Evolutionary conservation across 371 early-diverging fungal species (phyloP), one percentile per base, ranked within the genome.

Genomic region (Rhizopus arrhizus): DNA sequence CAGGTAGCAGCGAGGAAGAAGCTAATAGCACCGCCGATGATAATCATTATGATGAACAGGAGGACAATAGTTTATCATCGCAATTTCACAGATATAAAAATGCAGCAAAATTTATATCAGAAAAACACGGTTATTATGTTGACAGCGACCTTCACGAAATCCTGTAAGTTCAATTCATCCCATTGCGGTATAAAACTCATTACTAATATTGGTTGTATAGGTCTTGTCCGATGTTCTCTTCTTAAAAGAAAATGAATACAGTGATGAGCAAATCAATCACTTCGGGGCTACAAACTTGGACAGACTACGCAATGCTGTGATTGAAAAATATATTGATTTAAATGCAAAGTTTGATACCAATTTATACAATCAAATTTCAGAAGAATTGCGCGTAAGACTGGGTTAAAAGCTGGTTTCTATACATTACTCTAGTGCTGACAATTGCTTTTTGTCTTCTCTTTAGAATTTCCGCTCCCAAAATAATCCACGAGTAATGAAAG

Each of bases 161-260:
- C 36, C 47, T 59, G 53, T 59, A 59, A 53, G 60, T 36, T 53
- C 6, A 29, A 46, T 59, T 11, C 31, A 12, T 38, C 38, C 41
- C 9, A 29, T 46, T 51, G 51, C 47, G 61, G 56, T 10, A 22
- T 22, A 58, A 68, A 68, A 42, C 2, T 51, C 53, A 42, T 3
- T 29, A 55, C 33, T 68, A 50, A 61, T 5, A 55, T 59, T 59
- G 11, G 3, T 45, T 62, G 45, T 62, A 47, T 63, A 59, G 63
- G 2, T 68, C 46, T 57, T 68, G 16, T 47, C 58, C 1, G 41
- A 62, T 32, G 60, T 62, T 41, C 43, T 68, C 8, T 55, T 68
- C 13, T 29, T 67, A 4, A 67, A 67, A 53, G 68, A 62, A 46
- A 63, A 64, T 55, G 61, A 68, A 45, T 57, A 55, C 32, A 61